Base-by-base conservation (phyloP, 2,329 filamentous ascomycete genomes). In the Albophoma yamanashiensis region DNA sequence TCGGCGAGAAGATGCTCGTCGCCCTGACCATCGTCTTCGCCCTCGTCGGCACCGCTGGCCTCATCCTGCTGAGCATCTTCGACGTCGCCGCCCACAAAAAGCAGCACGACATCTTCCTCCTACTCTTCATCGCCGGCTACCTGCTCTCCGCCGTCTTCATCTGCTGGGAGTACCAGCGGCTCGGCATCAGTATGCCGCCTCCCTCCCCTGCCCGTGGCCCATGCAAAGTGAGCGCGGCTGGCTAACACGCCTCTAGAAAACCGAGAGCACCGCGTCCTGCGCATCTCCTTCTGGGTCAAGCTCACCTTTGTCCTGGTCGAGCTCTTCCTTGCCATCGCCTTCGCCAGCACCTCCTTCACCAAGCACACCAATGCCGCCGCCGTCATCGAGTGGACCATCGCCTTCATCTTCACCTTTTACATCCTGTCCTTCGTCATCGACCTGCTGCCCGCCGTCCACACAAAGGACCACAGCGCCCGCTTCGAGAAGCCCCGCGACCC, bases 391-490 rank as follows among this genome's bases (percentile, higher is more conserved):
- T 87, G 84, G 84, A 70, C 84, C 62, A 85, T 97, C 64, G 84
- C 91, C 39, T 86, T 96, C 69, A 80, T 96, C 69, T 97, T 92
- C 76, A 90, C 89, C 58, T 88, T 92, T 69, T 97, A 96, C 76
- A 81, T 95, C 62, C 82, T 93, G 63, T 91, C 88, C 62, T 97
- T 96, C 78, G 82, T 88, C 68, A 81, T 97, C 70, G 93, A 99
- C 75, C 84, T 99, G 57, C 81, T 89, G 64, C 94, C 94, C 0
- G 90, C 91, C 14, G 78, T 89, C 2, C 78, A 82, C 63, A 89
- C 85, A 14, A 84, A 81, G 60, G 57, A 60, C 8, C 68, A 60
- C 27, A 61, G 63, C 25, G 60, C 66, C 22, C 67, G 73, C 42
- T 74, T 71, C 31, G 61, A 64, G 4, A 75, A 73, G 62, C 62